phyloP scores from a whole-genome alignment of 345 rosid genomes.

The Jatropha curcas region DNA sequence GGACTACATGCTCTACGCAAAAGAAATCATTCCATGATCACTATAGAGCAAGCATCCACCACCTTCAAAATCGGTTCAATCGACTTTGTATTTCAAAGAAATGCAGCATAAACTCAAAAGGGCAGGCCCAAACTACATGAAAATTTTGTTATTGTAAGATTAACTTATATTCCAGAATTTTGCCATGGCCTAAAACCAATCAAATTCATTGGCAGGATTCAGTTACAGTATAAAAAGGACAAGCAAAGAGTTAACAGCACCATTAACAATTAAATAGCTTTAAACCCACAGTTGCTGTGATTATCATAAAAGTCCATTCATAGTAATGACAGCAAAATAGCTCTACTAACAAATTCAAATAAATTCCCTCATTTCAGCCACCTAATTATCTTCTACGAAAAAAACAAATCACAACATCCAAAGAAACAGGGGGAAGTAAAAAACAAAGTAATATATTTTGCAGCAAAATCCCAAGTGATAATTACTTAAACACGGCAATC shows the following conservation, averaged over 20 bases:
- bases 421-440: background rate
- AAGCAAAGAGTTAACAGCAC: background rate
- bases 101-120: slow-evolving; percentile 7
- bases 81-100: background rate
- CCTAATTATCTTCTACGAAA: background rate
- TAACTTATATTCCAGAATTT: background rate
- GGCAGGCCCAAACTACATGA: background rate
- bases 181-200: background rate
- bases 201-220: background rate
- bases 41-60: background rate
- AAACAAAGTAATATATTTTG: background rate
- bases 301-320: background rate
- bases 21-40: background rate
- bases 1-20: background rate
- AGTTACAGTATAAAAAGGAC: slow-evolving; percentile 1
- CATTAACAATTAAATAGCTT: background rate
- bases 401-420: background rate
- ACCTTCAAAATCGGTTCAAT: background rate
- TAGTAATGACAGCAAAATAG: background rate
- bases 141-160: background rate
- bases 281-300: background rate
- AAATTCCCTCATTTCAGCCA: background rate
- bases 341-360: background rate
- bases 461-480: background rate
- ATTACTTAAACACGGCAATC: background rate